Conservation (phyloP, 2,329 filamentous ascomycete genomes). For the Botrytis cinerea region DNA sequence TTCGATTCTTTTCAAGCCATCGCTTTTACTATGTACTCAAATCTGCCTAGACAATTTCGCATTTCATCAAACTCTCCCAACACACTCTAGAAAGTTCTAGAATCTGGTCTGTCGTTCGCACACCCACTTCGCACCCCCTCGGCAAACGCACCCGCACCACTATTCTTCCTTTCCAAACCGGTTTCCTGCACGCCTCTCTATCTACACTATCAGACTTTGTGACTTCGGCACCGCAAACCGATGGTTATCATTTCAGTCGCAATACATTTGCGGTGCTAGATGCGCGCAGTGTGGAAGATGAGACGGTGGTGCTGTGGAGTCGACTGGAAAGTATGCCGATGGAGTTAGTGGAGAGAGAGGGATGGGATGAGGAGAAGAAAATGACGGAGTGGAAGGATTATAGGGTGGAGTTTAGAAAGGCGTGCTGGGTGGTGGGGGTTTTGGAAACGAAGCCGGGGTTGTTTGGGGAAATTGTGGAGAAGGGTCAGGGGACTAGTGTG, state of each 20-base stretch:
- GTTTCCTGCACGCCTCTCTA: not conserved
- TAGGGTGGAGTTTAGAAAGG: not conserved
- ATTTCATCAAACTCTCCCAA: not conserved
- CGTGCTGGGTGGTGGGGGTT: conserved; percentile 1
- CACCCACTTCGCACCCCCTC: not conserved
- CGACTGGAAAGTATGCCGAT: not conserved
- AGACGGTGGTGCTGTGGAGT: not conserved
- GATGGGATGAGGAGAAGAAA: not conserved
- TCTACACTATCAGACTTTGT: not conserved
- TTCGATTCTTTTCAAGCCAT: not conserved
- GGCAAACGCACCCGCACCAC: conserved; percentile 2
- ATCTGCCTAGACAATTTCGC: not conserved
- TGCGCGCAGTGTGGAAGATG: not conserved
- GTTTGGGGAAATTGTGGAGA: conserved; percentile 11
- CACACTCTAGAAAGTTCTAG: not conserved
- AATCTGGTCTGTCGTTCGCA: conserved; percentile 1
- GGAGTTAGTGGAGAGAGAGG: not conserved
- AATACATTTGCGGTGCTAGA: not conserved
- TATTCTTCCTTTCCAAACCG: not conserved
- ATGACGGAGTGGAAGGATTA: not conserved
- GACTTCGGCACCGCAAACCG: not conserved
- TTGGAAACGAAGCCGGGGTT: not conserved
- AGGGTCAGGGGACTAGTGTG: not conserved
- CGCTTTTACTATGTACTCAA: not conserved
- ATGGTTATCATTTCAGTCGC: not conserved